Evolutionary conservation across 805 yeast species (phyloP).

Genomic region (Lipomyces sp.): DNA sequence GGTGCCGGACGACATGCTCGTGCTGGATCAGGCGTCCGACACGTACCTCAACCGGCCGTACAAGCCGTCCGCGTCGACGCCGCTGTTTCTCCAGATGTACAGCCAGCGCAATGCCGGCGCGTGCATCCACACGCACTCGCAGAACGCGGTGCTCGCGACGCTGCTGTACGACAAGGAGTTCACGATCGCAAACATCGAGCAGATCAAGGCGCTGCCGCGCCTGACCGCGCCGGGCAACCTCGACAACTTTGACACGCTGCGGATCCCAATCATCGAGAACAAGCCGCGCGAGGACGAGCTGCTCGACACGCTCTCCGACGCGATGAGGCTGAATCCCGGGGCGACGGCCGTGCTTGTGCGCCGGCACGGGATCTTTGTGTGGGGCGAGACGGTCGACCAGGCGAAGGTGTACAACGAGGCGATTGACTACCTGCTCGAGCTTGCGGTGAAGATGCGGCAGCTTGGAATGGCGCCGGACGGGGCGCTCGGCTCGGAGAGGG

Average conservation of each 20-base stretch:
- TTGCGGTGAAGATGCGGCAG: conserved; percentile 78
- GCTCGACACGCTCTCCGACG: conserved; percentile 58
- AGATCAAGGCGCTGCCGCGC: conserved; percentile 80
- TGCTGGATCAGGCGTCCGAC: conserved; percentile 54
- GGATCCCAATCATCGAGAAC: conserved; percentile 87
- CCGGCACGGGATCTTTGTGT: conserved; percentile 92
- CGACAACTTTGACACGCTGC: conserved; percentile 68
- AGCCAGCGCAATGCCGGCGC: conserved; percentile 75
- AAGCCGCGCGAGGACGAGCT: conserved; percentile 85
- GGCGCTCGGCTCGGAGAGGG: conserved; percentile 32
- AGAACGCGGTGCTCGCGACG: conserved; percentile 73
- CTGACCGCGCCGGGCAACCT: conserved; percentile 64
- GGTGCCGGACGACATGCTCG: conserved; percentile 77
- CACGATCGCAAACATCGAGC: conserved; percentile 76
- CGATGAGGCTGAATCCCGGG: conserved; percentile 67
- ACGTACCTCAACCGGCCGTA: conserved; percentile 63
- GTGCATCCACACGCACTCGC: conserved; percentile 89
- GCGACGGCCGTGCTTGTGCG: conserved; percentile 85
- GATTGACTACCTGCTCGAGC: conserved; percentile 78
- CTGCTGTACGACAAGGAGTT: conserved; percentile 68
- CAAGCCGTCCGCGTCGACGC: conserved; percentile 94
- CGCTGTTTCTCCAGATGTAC: conserved; percentile 74
- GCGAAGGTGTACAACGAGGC: conserved; percentile 94
- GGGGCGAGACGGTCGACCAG: conserved; percentile 91
- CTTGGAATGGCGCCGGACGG: conserved; percentile 51